Evolutionary conservation across 176 grass and related monocot genomes (phyloP), one percentile per base, ranked within the genome.

Genomic region (Carex pumila): DNA sequence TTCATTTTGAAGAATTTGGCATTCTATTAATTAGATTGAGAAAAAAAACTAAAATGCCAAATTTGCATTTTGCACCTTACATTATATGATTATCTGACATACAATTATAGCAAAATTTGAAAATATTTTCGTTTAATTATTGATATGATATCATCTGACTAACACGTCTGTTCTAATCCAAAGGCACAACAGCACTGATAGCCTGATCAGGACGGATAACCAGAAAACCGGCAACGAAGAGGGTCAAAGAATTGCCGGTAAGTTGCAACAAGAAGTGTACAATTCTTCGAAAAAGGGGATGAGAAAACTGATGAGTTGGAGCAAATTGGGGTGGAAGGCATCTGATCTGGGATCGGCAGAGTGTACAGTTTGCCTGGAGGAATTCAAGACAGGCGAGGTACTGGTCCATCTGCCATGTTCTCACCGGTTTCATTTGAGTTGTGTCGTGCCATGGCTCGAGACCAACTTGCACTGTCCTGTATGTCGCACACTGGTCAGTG

Each of bases 371-470:
- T 99, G 96, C 83, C 84, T 99, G n/a, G 93, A 99, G 32, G 93
- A 99, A 68, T 99, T 99, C 77, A 61, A 25, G 71, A 87, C 88
- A 0, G 96, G 93, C 1, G 96, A 99, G 50, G 86, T 94, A 12
- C 86, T 99, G 30, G 80, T 89, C 0, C 91, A 95, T 87, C 89
- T 99, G 7, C 93, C 89, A 3, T 99, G 96, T 64, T 89, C 79
- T 36, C 96, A 99, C 85, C 88, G 96, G 76, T 99, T 95, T 91
- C 93, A 99, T 87, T 99, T 88, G 88, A 88, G 13, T 69, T 99
- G 96, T 84, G 89, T 86, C 7, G 53, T 89, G 58, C 93, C 96
- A 3, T 99, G 96, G 96, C 91, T 98, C 83, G 70, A 98, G 75
- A 94, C 45, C 85, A 78, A 83, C 60, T 85, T 84, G 1, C 84